phyloP scores from a whole-genome alignment of 78 protist species.

The Fonticula alba region DNA sequence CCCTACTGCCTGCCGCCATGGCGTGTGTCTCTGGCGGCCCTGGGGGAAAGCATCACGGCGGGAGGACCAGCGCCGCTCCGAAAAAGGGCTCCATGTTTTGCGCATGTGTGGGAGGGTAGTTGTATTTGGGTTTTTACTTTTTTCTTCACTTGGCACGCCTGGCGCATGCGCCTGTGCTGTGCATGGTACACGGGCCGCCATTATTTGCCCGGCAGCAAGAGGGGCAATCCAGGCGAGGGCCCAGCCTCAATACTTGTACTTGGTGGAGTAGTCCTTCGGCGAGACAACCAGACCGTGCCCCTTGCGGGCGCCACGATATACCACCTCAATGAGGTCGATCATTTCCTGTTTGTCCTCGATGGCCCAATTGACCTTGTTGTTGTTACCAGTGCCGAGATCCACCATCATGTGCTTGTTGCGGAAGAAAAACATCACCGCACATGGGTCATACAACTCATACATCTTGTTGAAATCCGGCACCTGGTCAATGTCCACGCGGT shows the following conservation, averaged over 20 bases:
- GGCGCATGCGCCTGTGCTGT: too few species aligned
- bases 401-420: slow-evolving; percentile 79
- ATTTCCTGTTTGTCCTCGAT: slow-evolving; percentile 69
- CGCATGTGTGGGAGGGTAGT: too few species aligned
- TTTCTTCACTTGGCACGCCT: too few species aligned
- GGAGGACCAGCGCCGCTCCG: too few species aligned
- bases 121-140: too few species aligned
- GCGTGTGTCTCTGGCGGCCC: too few species aligned
- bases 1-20: too few species aligned
- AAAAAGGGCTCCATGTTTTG: too few species aligned
- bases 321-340: slow-evolving; percentile 66
- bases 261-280: slow-evolving; percentile 86
- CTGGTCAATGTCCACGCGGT: slow-evolving; percentile 74
- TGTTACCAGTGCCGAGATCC: slow-evolving; percentile 96
- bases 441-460: slow-evolving; percentile 97
- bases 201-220: too few species aligned
- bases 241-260: slow-evolving; percentile 73
- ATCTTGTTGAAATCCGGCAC: slow-evolving; percentile 96
- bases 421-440: slow-evolving; percentile 94
- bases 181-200: too few species aligned
- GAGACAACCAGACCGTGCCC: slow-evolving; percentile 82
- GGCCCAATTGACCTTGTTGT: slow-evolving; percentile 93
- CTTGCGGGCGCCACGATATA: slow-evolving; percentile 82
- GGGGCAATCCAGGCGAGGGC: too few species aligned
- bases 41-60: too few species aligned